Percentiles rank a stretch among this genome's conserved stretches.
Evolutionary conservation across 1,139 yeast species (phyloP).

Genomic region (Sugiyamaella pinicola): DNA sequence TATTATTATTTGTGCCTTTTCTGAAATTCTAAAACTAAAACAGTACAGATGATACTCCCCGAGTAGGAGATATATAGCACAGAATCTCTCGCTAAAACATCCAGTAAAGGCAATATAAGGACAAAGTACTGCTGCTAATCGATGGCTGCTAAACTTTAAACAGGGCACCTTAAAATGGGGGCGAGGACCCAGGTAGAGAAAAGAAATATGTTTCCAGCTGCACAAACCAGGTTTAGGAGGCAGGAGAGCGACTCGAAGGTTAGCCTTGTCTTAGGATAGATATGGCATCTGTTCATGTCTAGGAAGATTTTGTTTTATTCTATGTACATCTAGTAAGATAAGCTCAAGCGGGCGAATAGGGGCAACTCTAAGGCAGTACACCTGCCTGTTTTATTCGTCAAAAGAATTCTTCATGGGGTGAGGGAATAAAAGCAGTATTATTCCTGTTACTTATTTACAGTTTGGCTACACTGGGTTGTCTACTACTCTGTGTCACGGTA

Average conservation of each 20-base stretch:
- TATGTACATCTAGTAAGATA: constrained; percentile 14
- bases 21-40: constrained; percentile 12
- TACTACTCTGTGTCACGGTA: neutral
- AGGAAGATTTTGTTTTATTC: constrained; percentile 10
- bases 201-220: constrained; percentile 9
- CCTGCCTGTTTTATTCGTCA: constrained; percentile 7
- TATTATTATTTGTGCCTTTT: constrained; percentile 18
- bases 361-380: constrained; percentile 18
- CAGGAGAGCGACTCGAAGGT: constrained; percentile 9
- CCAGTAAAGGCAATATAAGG: constrained; percentile 14
- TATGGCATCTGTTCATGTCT: constrained; percentile 13
- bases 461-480: constrained; percentile 2
- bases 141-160: constrained; percentile 12
- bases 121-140: constrained; percentile 15
- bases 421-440: constrained; percentile 14
- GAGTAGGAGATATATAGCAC: constrained; percentile 12
- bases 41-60: constrained; percentile 8
- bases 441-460: constrained; percentile 8
- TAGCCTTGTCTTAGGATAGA: constrained; percentile 13
- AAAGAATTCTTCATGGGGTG: constrained; percentile 8
- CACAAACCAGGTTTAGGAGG: constrained; percentile 17
- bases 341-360: constrained; percentile 16
- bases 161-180: constrained; percentile 6
- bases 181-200: constrained; percentile 3
- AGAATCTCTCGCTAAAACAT: constrained; percentile 17